Base-by-base conservation (phyloP, 202 grass and related monocot species). In the Setaria italica region DNA sequence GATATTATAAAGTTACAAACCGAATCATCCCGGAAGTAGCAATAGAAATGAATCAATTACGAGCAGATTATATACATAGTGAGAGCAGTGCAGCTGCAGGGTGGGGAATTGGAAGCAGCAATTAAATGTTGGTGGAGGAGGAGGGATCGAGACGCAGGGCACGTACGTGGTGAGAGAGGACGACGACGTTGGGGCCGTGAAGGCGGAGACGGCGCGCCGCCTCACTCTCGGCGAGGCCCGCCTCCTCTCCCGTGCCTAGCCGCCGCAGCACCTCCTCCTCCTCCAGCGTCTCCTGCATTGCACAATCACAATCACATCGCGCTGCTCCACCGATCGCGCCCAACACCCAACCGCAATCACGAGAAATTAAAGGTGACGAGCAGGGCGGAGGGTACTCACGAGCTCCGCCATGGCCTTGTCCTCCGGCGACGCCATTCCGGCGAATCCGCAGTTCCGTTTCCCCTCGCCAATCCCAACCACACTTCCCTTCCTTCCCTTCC, bases 261-360 rank as follows among this genome's bases (percentile, higher is more conserved):
- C 79, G 77, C 20, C 75, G 82, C 20, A 89, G 73, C 69, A 92
- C 79, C 81, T 91, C 81, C 72, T 49, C 70, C 63, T 76, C 45
- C 35, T 30, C 62, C 62, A 3, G 16, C 78, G 65, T 85, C 81
- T 82, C 86, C 90, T 89, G 48, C 86, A 37, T n/a, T 57, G 7
- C 56, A 76, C 3, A 56, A 51, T 80, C 77, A 80, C 30, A 80
- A 41, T 41, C 39, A 41, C 39, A 41, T 41, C 39, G 39, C 39
- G 39, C 39, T 6, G 39, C 39, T 41, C 39, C 39, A 41, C 1
- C 39, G 39, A 41, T 41, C 39, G 39, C 25, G 25, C 25, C 25
- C 25, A 25, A 25, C 25, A 25, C 39, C 39, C 39, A 6, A 41
- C 17, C 4, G 1, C 53, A 46, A 1, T 1, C 43, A 46, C 43